Base-by-base conservation (phyloP, 768 basidiomycete species). In the Pleurotus tuber-regium region DNA sequence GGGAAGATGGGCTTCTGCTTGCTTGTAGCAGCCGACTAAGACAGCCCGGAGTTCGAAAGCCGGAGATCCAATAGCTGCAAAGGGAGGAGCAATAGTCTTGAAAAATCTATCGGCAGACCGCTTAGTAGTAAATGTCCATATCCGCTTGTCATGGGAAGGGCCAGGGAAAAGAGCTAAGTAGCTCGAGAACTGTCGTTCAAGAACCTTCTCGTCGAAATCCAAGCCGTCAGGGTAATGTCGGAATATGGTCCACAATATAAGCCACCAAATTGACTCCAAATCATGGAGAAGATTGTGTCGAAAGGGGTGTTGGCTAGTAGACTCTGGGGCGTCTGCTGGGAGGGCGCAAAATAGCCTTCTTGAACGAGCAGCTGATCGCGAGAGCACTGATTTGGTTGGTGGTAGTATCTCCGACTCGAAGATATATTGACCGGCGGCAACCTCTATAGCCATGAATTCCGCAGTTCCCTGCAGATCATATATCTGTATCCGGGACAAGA, bases 181-280 rank as follows among this genome's bases (percentile, higher is more conserved):
- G 35, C n/a, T 16, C 5, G 5, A 9, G 35, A n/a, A 19, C 4
- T 38, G 35, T 2, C 10, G n/a, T 19, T 16, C 9, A 19, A 38
- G 35, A 16, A 19, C 35, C 35, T 38, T 5, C 21, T 6, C 14
- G 6, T 38, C 35, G 12, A n/a, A 1, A 19, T 19, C 6, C 1
- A 16, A 1, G 9, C 21, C 21, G 6, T 38, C 21, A 0, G 40
- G 40, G 23, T 24, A 12, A 24, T 19, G 23, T 24, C 21, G 43
- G 33, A 56, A 49, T 8, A 53, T 19, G 4, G 31, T 26, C 44
- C 46, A 57, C 18, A 19, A 7, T 3, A 49, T 42, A 16, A 57
- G 55, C 56, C 56, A 57, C 56, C 56, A 57, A 18, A 52, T 40
- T 11, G 56, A 57, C 41, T 57, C 56, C 7, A 57, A 11, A 24